Percentiles rank a stretch among this genome's conserved stretches.
These are phyloP conservation scores for Brassica balearica DNA, from an alignment of 441 rosid species.

Conservation along the genomic window DNA sequence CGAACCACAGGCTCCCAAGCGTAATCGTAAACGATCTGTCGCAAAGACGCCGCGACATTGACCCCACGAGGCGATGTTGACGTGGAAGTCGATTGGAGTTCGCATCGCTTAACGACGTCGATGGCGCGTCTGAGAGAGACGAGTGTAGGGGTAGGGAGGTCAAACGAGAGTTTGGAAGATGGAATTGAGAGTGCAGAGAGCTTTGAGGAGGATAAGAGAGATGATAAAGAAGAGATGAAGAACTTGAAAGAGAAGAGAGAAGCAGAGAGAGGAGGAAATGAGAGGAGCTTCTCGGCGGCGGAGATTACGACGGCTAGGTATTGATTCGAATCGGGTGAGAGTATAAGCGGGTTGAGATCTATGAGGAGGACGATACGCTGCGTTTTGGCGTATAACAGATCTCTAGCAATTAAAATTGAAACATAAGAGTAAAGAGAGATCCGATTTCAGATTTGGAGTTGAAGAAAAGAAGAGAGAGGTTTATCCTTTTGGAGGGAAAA, in stretches of 20 bases:
- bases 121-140: slow-evolving; percentile 59
- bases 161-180: slow-evolving; percentile 70
- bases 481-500: slow-evolving; percentile 39
- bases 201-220: slow-evolving; percentile 86
- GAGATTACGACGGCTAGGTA: slow-evolving; percentile 57
- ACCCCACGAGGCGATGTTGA: slow-evolving; percentile 45
- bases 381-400: slow-evolving; percentile 60
- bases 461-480: slow-evolving; percentile 27
- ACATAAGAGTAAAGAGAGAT: slow-evolving; percentile 5
- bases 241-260: slow-evolving; percentile 81
- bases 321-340: slow-evolving; percentile 41
- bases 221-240: slow-evolving; percentile 90
- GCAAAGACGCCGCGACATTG: slow-evolving; percentile 66
- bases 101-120: slow-evolving; percentile 40
- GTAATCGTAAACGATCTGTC: slow-evolving; percentile 82
- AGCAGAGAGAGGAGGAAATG: slow-evolving; percentile 61
- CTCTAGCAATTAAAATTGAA: slow-evolving; percentile 47
- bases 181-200: slow-evolving; percentile 54
- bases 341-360: slow-evolving; percentile 79
- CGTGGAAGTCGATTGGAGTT: neutral
- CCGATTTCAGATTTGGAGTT: slow-evolving; percentile 25
- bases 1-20: slow-evolving; percentile 71
- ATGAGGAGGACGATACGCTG: slow-evolving; percentile 81
- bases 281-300: slow-evolving; percentile 61
- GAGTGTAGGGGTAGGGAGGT: slow-evolving; percentile 59